Evolutionary conservation across 257 asterid genomes (phyloP).

Genomic region (Scutellaria barbata): DNA sequence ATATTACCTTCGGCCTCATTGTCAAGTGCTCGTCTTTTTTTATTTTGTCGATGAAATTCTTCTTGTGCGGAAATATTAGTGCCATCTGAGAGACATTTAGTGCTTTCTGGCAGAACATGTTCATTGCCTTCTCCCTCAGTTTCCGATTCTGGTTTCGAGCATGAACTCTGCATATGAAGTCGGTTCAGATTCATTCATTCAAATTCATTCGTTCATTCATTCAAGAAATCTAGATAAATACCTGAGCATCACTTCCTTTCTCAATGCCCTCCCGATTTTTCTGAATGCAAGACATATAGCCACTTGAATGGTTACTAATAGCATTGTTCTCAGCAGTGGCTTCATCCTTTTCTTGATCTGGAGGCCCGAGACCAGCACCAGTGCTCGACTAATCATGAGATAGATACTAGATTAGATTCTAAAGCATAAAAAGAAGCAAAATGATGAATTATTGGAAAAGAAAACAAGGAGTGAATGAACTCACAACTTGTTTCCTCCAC

Average conservation of each 20-base stretch:
- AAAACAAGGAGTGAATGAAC: conserved; percentile 28
- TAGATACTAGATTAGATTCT: conserved; percentile 22
- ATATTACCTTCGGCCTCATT: conserved; percentile 46
- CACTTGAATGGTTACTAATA: conserved; percentile 74
- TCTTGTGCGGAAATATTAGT: conserved; percentile 40
- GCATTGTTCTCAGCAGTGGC: conserved; percentile 80
- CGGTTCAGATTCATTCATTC: conserved; percentile 7
- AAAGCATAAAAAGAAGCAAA: conserved; percentile 13
- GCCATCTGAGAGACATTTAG: conserved; percentile 38
- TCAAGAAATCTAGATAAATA: conserved; percentile 30
- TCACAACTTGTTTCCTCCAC: conserved; percentile 97
- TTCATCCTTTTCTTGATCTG: conserved; percentile 75
- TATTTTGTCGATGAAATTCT: conserved; percentile 35
- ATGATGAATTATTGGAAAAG: conserved; percentile 10
- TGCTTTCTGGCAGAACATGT: conserved; percentile 39
- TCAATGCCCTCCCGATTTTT: conserved; percentile 62
- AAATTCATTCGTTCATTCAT: too few species aligned
- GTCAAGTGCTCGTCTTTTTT: conserved; percentile 37
- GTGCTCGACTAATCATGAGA: conserved; percentile 54
- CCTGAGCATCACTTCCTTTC: conserved; percentile 94
- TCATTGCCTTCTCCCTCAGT: conserved; percentile 52
- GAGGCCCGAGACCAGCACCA: conserved; percentile 63
- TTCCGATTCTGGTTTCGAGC: conserved; percentile 73
- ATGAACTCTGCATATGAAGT: conserved; percentile 68
- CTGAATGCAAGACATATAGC: conserved; percentile 56